Base-by-base conservation (phyloP, 169 alveolate genomes). In the Plasmodium billcollinsi region DNA sequence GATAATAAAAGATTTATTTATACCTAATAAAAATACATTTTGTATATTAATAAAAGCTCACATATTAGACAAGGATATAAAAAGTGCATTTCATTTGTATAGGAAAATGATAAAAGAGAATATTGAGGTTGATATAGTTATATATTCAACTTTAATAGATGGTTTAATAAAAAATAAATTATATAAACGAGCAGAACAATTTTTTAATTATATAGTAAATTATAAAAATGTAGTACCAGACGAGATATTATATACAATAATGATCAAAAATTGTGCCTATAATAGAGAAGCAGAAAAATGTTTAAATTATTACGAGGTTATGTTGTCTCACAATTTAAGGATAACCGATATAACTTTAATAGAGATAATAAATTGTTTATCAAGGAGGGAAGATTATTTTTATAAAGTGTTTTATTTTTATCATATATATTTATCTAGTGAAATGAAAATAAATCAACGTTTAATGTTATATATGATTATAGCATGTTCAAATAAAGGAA, bases 151-250 rank as follows among this genome's bases (percentile, higher is more conserved):
- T 2, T 83, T 96, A 39, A 94, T 96, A 72, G 96, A 96, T 75
- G 96, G 97, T 0, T 88, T 94, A 18, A 89, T 95, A 11, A 58
- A 73, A 39, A 88, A 89, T 62, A 94, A 93, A 43, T 74, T 83
- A 0, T 21, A 74, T 8, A 83, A 75, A 52, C 61, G 83, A 62
- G 98, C 98, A 0, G 95, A 96, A 95, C 80, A 94, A n/a, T 83
- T 92, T 70, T 96, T 92, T 72, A 93, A 94, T 73, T 88, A 92
- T 67, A 75, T 93, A 29, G 88, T 97, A 6, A 96, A 94, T 1
- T 96, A 97, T 96, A 88, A 95, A 50, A 76, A 90, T 45, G 93
- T 95, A 0, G 93, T 93, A 47, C 98, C 98, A 1, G 97, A 96
- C 74, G 97, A 93, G 58, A 94, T 92, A 4, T 76, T 96, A 14